A percentile compares a stretch with the other conserved stretches of the same genome.
Evolutionary conservation across 495 filamentous ascomycete species (phyloP).

Genomic region (Hypoxylon lenormandii): DNA sequence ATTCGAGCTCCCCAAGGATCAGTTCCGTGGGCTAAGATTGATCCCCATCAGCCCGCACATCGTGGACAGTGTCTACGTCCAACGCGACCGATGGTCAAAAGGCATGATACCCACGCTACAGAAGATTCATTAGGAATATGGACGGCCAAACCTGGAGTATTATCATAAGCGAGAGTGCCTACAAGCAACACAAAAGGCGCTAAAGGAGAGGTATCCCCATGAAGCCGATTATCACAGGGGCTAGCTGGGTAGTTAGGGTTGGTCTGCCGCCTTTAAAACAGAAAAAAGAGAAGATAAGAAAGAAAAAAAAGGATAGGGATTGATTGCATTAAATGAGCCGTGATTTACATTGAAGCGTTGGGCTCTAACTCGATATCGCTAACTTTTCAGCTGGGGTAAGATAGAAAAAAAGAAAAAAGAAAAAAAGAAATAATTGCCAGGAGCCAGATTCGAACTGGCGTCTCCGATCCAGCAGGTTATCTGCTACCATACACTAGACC

Average conservation of each 20-base stretch:
- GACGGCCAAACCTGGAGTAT: slow-evolving; percentile 41
- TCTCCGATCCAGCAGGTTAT: no score
- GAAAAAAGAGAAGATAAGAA: no score
- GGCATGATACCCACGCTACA: slow-evolving; percentile 38
- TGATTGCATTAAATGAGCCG: no score
- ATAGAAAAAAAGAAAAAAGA: no score
- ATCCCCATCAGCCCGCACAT: slow-evolving; percentile 23
- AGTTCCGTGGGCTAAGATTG: slow-evolving; percentile 23
- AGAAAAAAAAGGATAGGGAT: no score
- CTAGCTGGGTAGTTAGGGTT: background rate
- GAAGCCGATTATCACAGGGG: slow-evolving; percentile 1
- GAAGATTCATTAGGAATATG: slow-evolving; percentile 39
- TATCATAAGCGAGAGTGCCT: slow-evolving; percentile 43
- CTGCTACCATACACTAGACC: no score
- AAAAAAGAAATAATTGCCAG: no score
- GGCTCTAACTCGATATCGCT: no score
- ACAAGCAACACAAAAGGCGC: slow-evolving; percentile 23
- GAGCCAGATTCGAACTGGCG: no score
- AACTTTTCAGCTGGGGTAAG: no score
- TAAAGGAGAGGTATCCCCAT: slow-evolving; percentile 27
- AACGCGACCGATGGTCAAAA: background rate
- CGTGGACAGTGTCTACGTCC: slow-evolving; percentile 9
- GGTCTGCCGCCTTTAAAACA: background rate
- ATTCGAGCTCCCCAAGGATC: slow-evolving; percentile 41
- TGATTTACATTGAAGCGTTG: background rate